Evolutionary conservation across 768 basidiomycete species (phyloP), one percentile per base, ranked within the genome.

Genomic region (Lenzites betulinus): DNA sequence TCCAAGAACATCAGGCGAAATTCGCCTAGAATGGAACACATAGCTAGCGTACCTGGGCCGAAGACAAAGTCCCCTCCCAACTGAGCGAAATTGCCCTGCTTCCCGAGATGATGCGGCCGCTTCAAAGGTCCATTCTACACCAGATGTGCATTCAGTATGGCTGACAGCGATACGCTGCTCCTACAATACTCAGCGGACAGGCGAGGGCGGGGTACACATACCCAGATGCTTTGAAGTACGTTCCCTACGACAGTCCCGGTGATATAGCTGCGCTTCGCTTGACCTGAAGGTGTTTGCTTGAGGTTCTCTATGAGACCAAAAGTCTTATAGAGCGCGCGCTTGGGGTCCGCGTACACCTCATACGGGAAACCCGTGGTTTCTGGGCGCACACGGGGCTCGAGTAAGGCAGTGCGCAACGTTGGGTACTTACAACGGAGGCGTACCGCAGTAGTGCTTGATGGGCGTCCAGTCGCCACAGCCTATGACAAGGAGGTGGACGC

Each of bases 1-100:
- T 12, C 5, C 12, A 54, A 15, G 47, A 15, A 22, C 18, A 25
- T 44, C 33, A 7, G 13, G 18, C 11, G 38, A 43, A 38, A 51
- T 58, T 28, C 30, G 11, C 25, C 43, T 26, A 8, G 30, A 8
- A 25, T 33, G 3, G 7, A 2, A n/a, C 39, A 9, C 49, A 47
- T 9, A 23, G 26, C 1, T 7, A 30, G 64, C 74, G 33, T 63
- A 84, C 84, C 84, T 20, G 84, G 83, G 22, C 83, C 83, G 50
- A 88, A 74, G 13, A 89, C 70, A 53, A 87, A 87, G 25, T 89
- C 86, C 2, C 85, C 86, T 5, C 86, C 86, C 0, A 86, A 71
- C 67, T 89, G 86, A 0, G 79, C 77, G n/a, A 83, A 65, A 51
- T 86, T 83, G 0, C 86, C 87, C 56, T 85, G 82, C 66, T 85